Conservation (phyloP, 1,139 yeast species). For the Pichia sp. region DNA sequence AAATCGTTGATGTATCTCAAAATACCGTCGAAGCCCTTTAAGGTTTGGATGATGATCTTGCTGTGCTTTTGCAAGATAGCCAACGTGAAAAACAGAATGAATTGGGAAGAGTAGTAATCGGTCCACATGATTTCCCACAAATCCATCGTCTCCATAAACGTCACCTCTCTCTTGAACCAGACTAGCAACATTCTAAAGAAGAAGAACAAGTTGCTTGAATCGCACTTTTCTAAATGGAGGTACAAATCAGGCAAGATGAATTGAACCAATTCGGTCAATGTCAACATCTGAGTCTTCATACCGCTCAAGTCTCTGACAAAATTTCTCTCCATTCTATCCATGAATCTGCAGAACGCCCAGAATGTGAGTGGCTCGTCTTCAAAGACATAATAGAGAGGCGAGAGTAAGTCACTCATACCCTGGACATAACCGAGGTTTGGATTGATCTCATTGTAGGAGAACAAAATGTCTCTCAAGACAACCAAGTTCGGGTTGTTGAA, state of each 20-base stretch:
- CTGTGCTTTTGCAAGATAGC: constrained; percentile 88
- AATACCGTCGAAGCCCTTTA: constrained; percentile 83
- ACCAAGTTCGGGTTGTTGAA: constrained; percentile 65
- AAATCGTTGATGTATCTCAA: constrained; percentile 91
- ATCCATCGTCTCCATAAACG: constrained; percentile 71
- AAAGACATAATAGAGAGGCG: constrained; percentile 78
- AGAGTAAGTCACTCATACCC: constrained; percentile 93
- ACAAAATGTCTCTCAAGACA: constrained; percentile 70
- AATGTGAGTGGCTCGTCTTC: constrained; percentile 81
- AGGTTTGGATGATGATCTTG: constrained; percentile 69
- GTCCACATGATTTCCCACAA: constrained; percentile 96
- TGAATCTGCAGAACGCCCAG: constrained; percentile 85
- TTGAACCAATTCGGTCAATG: constrained; percentile 79
- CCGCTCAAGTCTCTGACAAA: constrained; percentile 91
- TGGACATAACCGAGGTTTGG: constrained; percentile 90
- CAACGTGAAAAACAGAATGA: constrained; percentile 81
- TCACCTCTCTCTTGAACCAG: constrained; percentile 93
- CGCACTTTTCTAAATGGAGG: constrained; percentile 81
- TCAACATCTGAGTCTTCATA: constrained; percentile 83
- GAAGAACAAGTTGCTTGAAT: constrained; percentile 86
- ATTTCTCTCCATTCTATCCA: constrained; percentile 96
- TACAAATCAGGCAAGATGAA: constrained; percentile 86
- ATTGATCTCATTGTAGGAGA: constrained; percentile 86
- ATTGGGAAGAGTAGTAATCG: constrained; percentile 80
- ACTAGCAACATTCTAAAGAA: constrained; percentile 93